Base-by-base conservation (phyloP, 2,329 filamentous ascomycete species). In the Claviceps lovelessii region DNA sequence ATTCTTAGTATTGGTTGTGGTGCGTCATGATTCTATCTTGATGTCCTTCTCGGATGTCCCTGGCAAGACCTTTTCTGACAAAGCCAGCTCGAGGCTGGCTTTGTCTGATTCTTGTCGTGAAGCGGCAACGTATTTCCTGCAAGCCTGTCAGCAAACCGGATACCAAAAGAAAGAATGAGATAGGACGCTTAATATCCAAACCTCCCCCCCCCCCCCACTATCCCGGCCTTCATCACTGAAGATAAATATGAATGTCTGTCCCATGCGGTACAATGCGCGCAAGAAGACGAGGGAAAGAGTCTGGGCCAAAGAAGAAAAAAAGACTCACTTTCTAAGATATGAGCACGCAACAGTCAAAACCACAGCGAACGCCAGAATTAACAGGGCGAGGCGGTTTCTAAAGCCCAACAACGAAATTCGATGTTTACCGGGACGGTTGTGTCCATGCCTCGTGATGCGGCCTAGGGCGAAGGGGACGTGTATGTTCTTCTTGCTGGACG, bases 271-370 rank as follows among this genome's bases (percentile, higher is more conserved):
- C 13, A 41, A 17, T 41, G 23, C 17, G 11, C 31, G n/a, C 10
- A 39, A 19, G 39, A 11, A 17, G 37, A 23, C 31, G 7, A 45
- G 11, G 13, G 45, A 17, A 35, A 28, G 11, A 5, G n/a, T 15
- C 6, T 5, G 8, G 41, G 37, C 7, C 23, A 23, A 23, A 23
- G 23, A 23, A 23, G 23, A 23, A 23, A 17, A 29, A 35, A 11
- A n/a, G 2, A 60, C 59, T 50, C 23, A 62, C 61, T 54, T 55
- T 51, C 54, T 58, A 4, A 58, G 41, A 29, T 56, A 58, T 29
- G 58, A 57, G 37, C 55, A 61, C 6, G 56, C 53, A 31, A 58
- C 23, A 15, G 61, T 51, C 39, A 60, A 44, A 4, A 57, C 55
- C 28, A 63, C 49, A 15, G 57, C 58, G 44, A 58, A 49, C 2